Percentiles rank a stretch among this genome's conserved stretches.
phyloP scores from a whole-genome alignment of 2,329 filamentous ascomycete genomes.

The Fusarium nygamai region DNA sequence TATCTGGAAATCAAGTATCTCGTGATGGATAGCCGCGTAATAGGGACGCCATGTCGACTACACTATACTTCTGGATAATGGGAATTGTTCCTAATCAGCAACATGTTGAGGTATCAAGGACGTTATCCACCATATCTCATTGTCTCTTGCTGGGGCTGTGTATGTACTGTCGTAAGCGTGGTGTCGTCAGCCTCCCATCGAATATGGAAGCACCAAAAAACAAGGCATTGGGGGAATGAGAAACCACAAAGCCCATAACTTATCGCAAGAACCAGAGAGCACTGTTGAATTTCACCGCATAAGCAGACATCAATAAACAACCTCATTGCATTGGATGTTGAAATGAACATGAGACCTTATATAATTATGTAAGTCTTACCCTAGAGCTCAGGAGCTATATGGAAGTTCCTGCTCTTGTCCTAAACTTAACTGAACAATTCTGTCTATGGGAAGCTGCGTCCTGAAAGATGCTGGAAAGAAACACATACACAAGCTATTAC shows the following conservation, averaged over 20 bases:
- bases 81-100: neutral
- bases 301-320: neutral
- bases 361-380: neutral
- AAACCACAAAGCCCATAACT: neutral
- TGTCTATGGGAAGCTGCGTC: neutral
- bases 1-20: neutral
- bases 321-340: neutral
- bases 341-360: neutral
- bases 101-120: neutral
- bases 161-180: no score
- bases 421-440: neutral
- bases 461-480: neutral
- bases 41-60: neutral
- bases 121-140: neutral
- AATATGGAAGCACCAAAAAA: neutral
- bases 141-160: neutral
- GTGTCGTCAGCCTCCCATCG: neutral
- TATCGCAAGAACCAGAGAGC: no score
- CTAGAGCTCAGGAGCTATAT: neutral
- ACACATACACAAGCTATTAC: neutral
- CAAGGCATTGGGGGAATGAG: neutral
- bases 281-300: neutral
- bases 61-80: neutral
- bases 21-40: slow-evolving; percentile 10
- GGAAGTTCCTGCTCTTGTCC: neutral